Evolutionary conservation across 305 asterid species (phyloP).

Genomic region (Coffea humblotiana): DNA sequence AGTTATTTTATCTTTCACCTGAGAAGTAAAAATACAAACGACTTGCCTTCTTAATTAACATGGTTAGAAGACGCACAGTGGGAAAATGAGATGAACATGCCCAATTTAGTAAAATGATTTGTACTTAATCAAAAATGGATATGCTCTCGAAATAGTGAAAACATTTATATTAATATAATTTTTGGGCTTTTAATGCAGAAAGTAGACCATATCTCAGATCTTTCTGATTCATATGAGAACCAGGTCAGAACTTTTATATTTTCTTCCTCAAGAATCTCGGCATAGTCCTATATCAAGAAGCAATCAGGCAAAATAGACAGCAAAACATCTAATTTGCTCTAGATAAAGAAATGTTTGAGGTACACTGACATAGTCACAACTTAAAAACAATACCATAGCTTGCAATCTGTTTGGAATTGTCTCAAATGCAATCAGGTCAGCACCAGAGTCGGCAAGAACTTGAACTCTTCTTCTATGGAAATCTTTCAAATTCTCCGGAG

Average conservation of each 20-base stretch:
- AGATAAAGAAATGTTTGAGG: not conserved
- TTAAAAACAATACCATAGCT: slow-evolving; percentile 49
- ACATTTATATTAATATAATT: too few relatives aligned
- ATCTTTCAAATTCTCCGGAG: slow-evolving; percentile 51
- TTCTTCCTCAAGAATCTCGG: slow-evolving; percentile 71
- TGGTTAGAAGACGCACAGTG: too few relatives aligned
- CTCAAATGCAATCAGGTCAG: slow-evolving; percentile 85
- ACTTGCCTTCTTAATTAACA: too few relatives aligned
- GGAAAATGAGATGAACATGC: too few relatives aligned
- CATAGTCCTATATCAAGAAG: slow-evolving; percentile 50
- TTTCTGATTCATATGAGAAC: slow-evolving; percentile 35
- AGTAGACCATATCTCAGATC: too few relatives aligned
- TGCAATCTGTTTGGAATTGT: slow-evolving; percentile 75
- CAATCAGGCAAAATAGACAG: not conserved
- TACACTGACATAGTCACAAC: not conserved
- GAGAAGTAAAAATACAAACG: too few relatives aligned
- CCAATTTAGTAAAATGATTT: too few relatives aligned
- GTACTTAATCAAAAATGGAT: too few relatives aligned
- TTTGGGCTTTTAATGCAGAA: too few relatives aligned
- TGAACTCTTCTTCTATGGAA: slow-evolving; percentile 80
- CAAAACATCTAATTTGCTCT: not conserved
- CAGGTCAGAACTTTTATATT: slow-evolving; percentile 52
- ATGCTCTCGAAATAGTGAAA: too few relatives aligned
- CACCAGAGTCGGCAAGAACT: slow-evolving; percentile 67
- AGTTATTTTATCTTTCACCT: too few relatives aligned